Base-by-base conservation (phyloP, 2,329 filamentous ascomycete species). In the Beauveria scarabaeidicola region DNA sequence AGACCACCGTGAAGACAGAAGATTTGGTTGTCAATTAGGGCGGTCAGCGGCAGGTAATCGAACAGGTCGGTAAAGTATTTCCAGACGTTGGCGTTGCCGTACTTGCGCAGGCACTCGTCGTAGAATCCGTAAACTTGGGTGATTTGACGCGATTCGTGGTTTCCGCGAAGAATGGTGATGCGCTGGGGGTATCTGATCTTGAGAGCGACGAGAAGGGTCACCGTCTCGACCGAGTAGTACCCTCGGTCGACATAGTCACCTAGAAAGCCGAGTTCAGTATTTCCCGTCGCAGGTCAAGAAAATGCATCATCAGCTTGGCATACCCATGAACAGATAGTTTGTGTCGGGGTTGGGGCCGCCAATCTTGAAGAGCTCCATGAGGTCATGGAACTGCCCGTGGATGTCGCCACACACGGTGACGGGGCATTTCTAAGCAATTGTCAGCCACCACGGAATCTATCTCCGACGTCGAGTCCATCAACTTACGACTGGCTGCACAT, bases 51-150 rank as follows among this genome's bases (percentile, higher is more conserved):
- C 64, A 99, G 81, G 74, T 96, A 99, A 76, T 99, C 94, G 75
- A 99, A 99, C 92, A 99, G 97, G 77, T 99, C 94, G 65, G 94
- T 99, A 72, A 99, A 99, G 74, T 97, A 94, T 75, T 99, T 94
- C 94, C 94, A 99, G 23, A 99, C 94, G 68, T 94, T 97, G 64
- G 94, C 91, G 70, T 96, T 97, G 72, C 94, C 94, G 75, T 99
- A 99, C 76, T 99, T 99, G 66, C 94, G 88, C 21, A 89, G 91
- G 75, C 94, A 99, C 72, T 99, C 94, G 23, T 94, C 97, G 73
- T 99, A 99, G 77, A 99, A 99, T 60, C 94, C 94, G 75, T 99
- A 99, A 29, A 93, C 97, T 75, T 99, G 94, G 11, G 94, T 99
- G 58, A 99, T 94, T 68, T 94, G 94, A 68, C 94, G 88, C 60